Evolutionary conservation across 352 stramenopile genomes (phyloP).

Genomic region (Salisapilia sapeloensis): DNA sequence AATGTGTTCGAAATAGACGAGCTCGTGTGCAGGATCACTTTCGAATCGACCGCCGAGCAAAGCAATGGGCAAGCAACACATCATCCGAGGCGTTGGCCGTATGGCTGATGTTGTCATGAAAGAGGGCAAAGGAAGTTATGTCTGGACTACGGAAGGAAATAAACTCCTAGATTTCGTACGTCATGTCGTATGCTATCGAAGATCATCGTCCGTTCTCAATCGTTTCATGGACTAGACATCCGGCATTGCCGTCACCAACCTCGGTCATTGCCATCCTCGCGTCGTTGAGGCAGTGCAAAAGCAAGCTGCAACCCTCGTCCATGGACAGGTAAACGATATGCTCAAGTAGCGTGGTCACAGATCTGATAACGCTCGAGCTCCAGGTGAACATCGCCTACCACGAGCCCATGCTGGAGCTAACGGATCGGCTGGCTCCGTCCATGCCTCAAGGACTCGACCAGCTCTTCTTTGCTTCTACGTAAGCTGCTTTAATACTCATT

Average conservation of each 20-base stretch:
- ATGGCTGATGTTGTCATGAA: slow-evolving; percentile 77
- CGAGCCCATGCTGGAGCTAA: slow-evolving; percentile 84
- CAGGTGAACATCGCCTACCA: slow-evolving; percentile 86
- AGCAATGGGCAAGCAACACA: slow-evolving; percentile 61
- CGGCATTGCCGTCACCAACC: slow-evolving; percentile 86
- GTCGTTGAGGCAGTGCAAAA: slow-evolving; percentile 82
- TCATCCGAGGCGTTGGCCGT: slow-evolving; percentile 59
- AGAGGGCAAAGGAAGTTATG: slow-evolving; percentile 70
- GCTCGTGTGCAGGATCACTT: too few species aligned
- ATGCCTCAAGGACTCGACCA: slow-evolving; percentile 71
- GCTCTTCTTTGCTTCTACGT: slow-evolving; percentile 81
- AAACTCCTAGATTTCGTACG: slow-evolving; percentile 88
- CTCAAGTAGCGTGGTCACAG: not conserved
- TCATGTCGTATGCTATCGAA: too few species aligned
- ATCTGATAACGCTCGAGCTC: too few species aligned
- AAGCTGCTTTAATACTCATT: slow-evolving; percentile 1
- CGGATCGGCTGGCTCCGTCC: slow-evolving; percentile 53
- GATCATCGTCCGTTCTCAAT: too few species aligned
- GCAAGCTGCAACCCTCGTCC: slow-evolving; percentile 78
- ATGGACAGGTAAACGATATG: slow-evolving; percentile 30
- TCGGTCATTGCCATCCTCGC: slow-evolving; percentile 86
- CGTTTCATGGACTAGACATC: too few species aligned
- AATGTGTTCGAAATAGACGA: too few species aligned
- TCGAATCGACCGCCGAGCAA: too few species aligned
- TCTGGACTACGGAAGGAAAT: slow-evolving; percentile 75